Conservation (phyloP, 169 alveolate genomes). For the Eimeria acervulina region DNA sequence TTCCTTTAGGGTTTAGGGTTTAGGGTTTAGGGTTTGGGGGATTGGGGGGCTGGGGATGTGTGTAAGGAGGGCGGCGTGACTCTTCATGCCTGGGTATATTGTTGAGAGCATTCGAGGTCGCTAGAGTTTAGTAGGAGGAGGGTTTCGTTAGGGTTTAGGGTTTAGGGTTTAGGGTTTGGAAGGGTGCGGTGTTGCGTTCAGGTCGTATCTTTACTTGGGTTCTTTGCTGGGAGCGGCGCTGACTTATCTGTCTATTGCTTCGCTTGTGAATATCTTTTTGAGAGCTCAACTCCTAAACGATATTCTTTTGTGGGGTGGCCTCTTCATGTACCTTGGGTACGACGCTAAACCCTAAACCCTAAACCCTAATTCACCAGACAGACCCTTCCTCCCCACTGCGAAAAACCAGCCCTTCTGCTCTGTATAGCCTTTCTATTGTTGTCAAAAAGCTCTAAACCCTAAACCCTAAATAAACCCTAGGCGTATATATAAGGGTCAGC, state of each 20-base stretch:
- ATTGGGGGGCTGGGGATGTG: too few species aligned
- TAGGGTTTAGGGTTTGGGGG: not conserved
- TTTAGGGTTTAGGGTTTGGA: not conserved
- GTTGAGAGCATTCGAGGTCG: too few species aligned
- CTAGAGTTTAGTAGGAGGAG: too few species aligned
- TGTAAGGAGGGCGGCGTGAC: too few species aligned
- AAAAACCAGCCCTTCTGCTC: not conserved
- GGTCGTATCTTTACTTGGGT: slow-evolving; percentile 71
- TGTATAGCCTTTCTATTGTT: not conserved
- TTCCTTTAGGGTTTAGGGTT: not conserved
- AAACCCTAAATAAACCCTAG: not conserved
- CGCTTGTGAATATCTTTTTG: slow-evolving; percentile 47
- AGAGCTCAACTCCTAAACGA: slow-evolving; percentile 42
- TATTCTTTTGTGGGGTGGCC: slow-evolving; percentile 78
- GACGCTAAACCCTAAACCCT: slow-evolving; percentile 33
- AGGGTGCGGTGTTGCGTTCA: not conserved
- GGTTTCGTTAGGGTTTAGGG: not conserved
- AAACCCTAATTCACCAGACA: not conserved
- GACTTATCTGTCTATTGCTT: slow-evolving; percentile 28
- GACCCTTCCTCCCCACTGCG: not conserved
- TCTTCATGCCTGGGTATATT: too few species aligned
- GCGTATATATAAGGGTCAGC: not conserved
- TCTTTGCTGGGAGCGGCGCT: slow-evolving; percentile 49
- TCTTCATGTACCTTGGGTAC: slow-evolving; percentile 66
- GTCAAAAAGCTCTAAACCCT: not conserved